phyloP scores from a whole-genome alignment of 257 asterid species.

The Plectranthus barbatus region DNA sequence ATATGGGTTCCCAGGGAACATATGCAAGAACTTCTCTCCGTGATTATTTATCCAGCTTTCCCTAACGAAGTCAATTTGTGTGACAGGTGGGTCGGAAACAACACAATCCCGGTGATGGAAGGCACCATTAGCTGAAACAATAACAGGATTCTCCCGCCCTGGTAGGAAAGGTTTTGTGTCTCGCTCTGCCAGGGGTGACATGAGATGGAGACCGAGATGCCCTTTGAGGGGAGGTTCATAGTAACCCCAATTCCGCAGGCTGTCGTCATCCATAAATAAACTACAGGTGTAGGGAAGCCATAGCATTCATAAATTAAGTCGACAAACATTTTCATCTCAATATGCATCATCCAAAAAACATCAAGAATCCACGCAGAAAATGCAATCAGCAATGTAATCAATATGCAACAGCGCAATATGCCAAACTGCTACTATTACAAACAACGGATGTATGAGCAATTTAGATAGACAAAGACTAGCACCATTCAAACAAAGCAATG shows the following conservation, averaged over 20 bases:
- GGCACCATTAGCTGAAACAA: conserved; percentile 57
- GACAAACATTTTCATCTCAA: not conserved
- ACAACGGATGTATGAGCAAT: not conserved
- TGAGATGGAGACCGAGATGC: conserved; percentile 77
- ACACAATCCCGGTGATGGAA: conserved; percentile 53
- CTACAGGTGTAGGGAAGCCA: conserved; percentile 35
- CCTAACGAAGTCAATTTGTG: conserved; percentile 70
- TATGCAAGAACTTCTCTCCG: conserved; percentile 64
- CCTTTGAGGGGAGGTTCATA: conserved; percentile 71
- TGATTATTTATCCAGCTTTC: conserved; percentile 73
- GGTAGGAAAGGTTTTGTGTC: conserved; percentile 65
- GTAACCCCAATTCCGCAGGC: conserved; percentile 91
- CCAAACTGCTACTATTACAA: not conserved
- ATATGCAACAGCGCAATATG: too few species aligned
- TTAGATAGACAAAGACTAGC: not conserved
- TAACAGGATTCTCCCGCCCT: conserved; percentile 47
- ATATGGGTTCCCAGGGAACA: conserved; percentile 60
- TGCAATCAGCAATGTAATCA: not conserved
- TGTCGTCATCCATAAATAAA: conserved; percentile 69
- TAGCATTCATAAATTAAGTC: conserved; percentile 14
- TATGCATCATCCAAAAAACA: too few species aligned
- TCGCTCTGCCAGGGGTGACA: conserved; percentile 64
- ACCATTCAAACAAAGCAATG: not conserved
- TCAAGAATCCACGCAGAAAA: not conserved
- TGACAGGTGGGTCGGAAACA: conserved; percentile 48